Percentiles rank a stretch among this genome's conserved stretches.
Conservation (phyloP, 192 early-diverging fungal genomes). For the Lobosporangium transversale region DNA sequence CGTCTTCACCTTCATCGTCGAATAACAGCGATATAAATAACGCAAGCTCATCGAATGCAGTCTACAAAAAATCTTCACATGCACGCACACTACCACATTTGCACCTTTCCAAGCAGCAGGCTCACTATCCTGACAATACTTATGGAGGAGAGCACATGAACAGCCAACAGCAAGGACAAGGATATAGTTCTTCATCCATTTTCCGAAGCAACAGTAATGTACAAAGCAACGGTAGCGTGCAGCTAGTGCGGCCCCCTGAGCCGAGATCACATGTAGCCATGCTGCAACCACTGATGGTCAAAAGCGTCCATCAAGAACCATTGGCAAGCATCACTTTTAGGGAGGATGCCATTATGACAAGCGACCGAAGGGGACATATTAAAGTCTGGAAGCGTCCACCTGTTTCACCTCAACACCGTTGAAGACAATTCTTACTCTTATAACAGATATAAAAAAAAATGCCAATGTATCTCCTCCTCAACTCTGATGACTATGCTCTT, state of each 20-base stretch:
- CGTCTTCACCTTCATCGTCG: too few species aligned
- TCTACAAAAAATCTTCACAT: constrained; percentile 33
- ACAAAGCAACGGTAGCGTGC: constrained; percentile 20
- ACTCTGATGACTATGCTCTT: too few species aligned
- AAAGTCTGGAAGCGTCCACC: constrained; percentile 79
- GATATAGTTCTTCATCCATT: constrained; percentile 15
- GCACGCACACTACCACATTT: constrained; percentile 23
- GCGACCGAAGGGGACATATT: constrained; percentile 76
- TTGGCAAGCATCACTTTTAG: constrained; percentile 71
- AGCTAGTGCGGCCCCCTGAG: constrained; percentile 43
- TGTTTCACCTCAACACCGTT: constrained; percentile 6
- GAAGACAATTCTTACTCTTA: not conserved
- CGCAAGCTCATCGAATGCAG: constrained; percentile 7
- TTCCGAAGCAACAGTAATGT: constrained; percentile 11
- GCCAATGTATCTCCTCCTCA: too few species aligned
- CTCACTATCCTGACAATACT: not conserved
- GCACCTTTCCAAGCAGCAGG: constrained; percentile 10
- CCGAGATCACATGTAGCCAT: constrained; percentile 69
- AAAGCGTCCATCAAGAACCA: constrained; percentile 70
- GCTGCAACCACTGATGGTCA: constrained; percentile 74
- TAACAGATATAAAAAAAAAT: not conserved
- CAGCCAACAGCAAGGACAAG: too few species aligned
- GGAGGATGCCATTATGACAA: constrained; percentile 77
- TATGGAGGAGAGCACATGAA: constrained; percentile 1
- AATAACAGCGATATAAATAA: constrained; percentile 2